These are phyloP conservation scores for Cladosporium velox DNA, from an alignment of 2,329 filamentous ascomycete species.

Conservation along the genomic window DNA sequence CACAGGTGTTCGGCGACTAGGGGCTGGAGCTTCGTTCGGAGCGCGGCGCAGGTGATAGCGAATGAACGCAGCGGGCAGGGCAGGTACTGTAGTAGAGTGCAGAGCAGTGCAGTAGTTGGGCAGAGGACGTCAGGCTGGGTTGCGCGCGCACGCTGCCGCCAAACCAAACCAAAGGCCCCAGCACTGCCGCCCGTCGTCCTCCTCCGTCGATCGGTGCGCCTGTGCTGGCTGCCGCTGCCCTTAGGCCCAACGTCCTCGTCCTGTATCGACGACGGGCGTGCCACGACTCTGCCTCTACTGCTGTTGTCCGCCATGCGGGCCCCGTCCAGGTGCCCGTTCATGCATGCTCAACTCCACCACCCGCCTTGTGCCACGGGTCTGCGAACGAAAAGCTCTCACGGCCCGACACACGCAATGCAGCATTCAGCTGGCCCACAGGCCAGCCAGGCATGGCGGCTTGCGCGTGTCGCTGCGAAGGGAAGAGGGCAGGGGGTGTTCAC, in stretches of 20 bases:
- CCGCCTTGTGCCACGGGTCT: background rate
- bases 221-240: background rate
- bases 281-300: slow-evolving; percentile 7
- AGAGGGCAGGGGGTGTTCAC: slow-evolving; percentile 6
- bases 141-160: background rate
- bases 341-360: slow-evolving; percentile 12
- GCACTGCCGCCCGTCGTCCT: background rate
- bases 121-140: slow-evolving; percentile 7
- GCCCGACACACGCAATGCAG: slow-evolving; percentile 1
- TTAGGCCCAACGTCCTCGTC: background rate
- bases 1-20: slow-evolving; percentile 11
- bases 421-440: slow-evolving; percentile 9
- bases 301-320: background rate
- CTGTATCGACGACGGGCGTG: background rate
- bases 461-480: slow-evolving; percentile 10
- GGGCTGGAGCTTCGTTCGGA: slow-evolving; percentile 9
- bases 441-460: background rate
- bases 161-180: background rate
- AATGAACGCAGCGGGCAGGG: slow-evolving; percentile 7
- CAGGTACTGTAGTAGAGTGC: slow-evolving; percentile 5
- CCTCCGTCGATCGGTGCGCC: slow-evolving; percentile 4
- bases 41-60: slow-evolving; percentile 11
- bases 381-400: slow-evolving; percentile 8
- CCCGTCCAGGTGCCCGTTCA: slow-evolving; percentile 9
- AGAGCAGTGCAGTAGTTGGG: slow-evolving; percentile 5